Conservation (phyloP, 73 alveolate species). For the Tetrahymena borealis region DNA sequence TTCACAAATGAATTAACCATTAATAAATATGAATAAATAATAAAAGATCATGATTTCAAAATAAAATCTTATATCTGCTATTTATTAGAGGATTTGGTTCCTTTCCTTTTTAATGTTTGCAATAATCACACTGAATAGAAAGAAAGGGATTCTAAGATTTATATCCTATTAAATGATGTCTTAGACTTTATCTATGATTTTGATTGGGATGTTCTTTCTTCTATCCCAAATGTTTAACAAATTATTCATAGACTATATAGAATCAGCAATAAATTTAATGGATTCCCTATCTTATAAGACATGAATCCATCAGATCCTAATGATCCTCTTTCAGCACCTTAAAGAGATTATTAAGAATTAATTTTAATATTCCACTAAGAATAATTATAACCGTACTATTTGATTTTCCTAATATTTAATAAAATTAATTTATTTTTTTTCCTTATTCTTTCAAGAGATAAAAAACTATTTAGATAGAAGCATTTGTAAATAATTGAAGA, state of each 20-base stretch:
- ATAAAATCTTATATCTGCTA: not conserved
- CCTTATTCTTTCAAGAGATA: not conserved
- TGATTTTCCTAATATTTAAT: not conserved
- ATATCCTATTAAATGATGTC: not conserved
- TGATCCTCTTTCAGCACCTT: not conserved
- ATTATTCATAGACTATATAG: not conserved
- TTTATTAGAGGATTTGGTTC: not conserved
- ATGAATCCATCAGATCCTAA: not conserved
- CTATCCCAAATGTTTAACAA: not conserved
- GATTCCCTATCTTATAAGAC: not conserved
- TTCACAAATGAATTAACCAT: not conserved
- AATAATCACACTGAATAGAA: not conserved
- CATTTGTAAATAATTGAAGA: not conserved
- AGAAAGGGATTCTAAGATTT: not conserved
- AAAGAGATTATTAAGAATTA: not conserved
- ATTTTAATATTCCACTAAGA: not conserved
- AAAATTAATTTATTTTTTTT: not conserved
- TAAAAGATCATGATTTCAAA: not conserved
- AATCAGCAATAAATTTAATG: not conserved
- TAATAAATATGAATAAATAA: not conserved
- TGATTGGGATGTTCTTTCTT: not conserved
- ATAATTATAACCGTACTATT: not conserved
- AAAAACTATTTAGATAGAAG: not conserved
- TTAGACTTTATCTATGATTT: not conserved
- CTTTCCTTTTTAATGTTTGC: not conserved